Conservation (phyloP, 2,329 filamentous ascomycete genomes). For the Pyrenochaeta sp. region DNA sequence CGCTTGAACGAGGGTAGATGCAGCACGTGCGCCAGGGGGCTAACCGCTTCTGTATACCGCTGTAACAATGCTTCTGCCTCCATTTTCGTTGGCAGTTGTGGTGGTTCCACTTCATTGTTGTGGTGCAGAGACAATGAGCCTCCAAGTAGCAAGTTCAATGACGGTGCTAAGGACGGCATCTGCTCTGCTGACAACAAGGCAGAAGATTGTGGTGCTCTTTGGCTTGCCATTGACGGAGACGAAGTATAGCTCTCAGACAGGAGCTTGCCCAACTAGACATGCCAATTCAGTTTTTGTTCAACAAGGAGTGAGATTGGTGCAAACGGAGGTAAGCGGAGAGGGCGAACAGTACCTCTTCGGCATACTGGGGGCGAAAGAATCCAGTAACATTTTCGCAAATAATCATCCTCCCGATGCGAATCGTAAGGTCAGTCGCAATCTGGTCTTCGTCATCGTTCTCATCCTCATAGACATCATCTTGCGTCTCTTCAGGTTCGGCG, state of each 20-base stretch:
- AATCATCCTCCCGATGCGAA: constrained; percentile 50
- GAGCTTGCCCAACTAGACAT: constrained; percentile 48
- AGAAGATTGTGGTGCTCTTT: constrained; percentile 46
- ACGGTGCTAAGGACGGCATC: constrained; percentile 48
- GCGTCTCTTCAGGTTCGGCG: constrained; percentile 47
- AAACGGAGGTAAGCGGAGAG: constrained; percentile 15
- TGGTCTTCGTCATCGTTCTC: constrained; percentile 51
- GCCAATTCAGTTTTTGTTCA: constrained; percentile 35
- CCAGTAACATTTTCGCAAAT: constrained; percentile 51
- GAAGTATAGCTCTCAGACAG: constrained; percentile 43
- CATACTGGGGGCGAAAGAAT: constrained; percentile 50
- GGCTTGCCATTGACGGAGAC: constrained; percentile 46
- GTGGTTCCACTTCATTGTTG: constrained; percentile 38
- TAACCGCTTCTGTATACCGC: constrained; percentile 47
- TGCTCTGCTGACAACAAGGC: constrained; percentile 47
- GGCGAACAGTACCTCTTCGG: constrained; percentile 48
- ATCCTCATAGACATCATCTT: constrained; percentile 50
- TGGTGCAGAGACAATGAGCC: constrained; percentile 39
- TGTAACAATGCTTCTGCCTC: constrained; percentile 47
- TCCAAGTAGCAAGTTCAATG: constrained; percentile 45
- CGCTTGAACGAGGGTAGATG: constrained; percentile 49
- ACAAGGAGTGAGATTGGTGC: constrained; percentile 5
- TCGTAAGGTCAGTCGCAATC: constrained; percentile 49
- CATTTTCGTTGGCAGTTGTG: constrained; percentile 45
- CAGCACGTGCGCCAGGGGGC: constrained; percentile 48